Conservation (phyloP, 1,284 basidiomycete species). For the Trametes polyzona region DNA sequence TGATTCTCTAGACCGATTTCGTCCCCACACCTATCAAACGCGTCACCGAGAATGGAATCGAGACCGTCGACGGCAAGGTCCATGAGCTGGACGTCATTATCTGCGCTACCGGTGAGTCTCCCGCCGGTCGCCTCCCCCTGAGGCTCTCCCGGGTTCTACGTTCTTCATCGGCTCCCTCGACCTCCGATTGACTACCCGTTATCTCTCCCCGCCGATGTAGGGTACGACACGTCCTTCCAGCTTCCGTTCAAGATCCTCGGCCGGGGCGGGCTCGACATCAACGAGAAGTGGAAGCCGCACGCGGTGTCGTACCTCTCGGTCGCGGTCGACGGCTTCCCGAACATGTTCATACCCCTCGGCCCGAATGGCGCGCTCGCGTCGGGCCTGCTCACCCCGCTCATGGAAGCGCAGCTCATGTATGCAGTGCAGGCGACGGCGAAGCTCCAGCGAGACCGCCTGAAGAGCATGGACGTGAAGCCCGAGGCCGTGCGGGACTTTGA, state of each 20-base stretch:
- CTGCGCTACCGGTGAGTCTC: constrained; percentile 33
- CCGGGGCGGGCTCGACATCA: constrained; percentile 49
- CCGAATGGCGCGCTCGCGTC: constrained; percentile 59
- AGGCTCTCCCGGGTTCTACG: neutral
- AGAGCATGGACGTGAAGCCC: constrained; percentile 60
- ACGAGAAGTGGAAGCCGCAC: constrained; percentile 54
- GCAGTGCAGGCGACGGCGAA: constrained; percentile 55
- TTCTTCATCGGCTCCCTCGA: too few species aligned
- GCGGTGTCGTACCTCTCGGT: constrained; percentile 59
- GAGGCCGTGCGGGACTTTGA: constrained; percentile 66
- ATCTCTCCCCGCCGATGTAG: too few species aligned
- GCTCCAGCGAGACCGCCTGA: constrained; percentile 60
- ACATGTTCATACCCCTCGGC: constrained; percentile 59
- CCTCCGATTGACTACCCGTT: too few species aligned
- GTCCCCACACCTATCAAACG: constrained; percentile 51
- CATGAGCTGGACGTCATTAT: constrained; percentile 59
- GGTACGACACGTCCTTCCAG: constrained; percentile 58
- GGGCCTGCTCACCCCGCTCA: constrained; percentile 53
- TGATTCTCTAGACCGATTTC: constrained; percentile 52
- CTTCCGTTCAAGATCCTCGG: constrained; percentile 58
- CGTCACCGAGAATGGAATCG: constrained; percentile 57
- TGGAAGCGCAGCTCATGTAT: constrained; percentile 62
- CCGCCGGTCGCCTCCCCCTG: neutral
- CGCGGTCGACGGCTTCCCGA: constrained; percentile 65
- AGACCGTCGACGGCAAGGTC: constrained; percentile 54